Evolutionary conservation across 140 eudicot species (phyloP), one percentile per base, ranked within the genome.

Genomic region (Erigeron philadelphicus): DNA sequence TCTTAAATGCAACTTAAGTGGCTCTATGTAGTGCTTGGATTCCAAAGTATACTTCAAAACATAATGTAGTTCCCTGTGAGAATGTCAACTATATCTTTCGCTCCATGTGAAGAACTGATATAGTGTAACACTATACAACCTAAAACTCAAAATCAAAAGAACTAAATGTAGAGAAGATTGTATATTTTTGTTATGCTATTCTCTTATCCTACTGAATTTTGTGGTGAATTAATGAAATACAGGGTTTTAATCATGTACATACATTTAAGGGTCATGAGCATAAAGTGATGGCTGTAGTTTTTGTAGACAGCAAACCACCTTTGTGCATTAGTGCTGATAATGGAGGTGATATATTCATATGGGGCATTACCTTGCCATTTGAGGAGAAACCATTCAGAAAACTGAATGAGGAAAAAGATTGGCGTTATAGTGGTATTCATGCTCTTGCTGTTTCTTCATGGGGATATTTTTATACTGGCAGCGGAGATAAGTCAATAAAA

Each of bases 401-500:
- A 68, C 70, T 89, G 68, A 65, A 66, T 9, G 95, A 82, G 77
- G 78, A 81, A 65, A 88, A 91, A 74, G 96, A 91, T 76, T 91
- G 97, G 97, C 86, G 97, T 19, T 91, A 76, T 72, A 88, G 88
- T 79, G 97, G 97, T 47, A 86, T 91, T 77, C 96, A 91, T 47
- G 89, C 97, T 17, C 75, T 91, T 44, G 85, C 97, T 54, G 66
- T 82, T 67, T 86, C 95, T 68, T 85, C 76, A 15, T 75, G 75
- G 16, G 85, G 80, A 40, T 84, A 60, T 75, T 76, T 91, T 13
- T 91, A 91, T 65, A 91, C 97, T n/a, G 97, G 97, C 64, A 86
- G 94, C 38, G 97, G 97, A 25, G 97, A 91, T 68, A 88, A 73
- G 79, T 70, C 87, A 38, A 81, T 91, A 64, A 91, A 91, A 76